Evolutionary conservation across 306 rosid species (phyloP), one percentile per base, ranked within the genome.

Genomic region (Bauhinia variegata): DNA sequence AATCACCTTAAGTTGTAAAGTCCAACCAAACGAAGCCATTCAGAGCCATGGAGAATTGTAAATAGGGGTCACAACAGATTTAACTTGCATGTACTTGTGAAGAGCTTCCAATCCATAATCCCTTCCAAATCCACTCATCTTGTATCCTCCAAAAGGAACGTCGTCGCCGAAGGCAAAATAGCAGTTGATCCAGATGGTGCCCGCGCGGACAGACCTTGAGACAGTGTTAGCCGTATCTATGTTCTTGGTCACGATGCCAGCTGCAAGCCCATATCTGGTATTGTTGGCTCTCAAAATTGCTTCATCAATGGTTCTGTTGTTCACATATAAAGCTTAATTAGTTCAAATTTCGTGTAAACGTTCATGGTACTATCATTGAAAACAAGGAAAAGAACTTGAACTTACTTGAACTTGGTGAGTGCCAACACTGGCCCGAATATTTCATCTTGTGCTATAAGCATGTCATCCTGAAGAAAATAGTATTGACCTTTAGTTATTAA

Each of bases 11-110:
- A 9, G 2, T 9, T 11, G n/a, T 7, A 11, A 44, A 1, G 5
- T 13, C 61, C 7, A n/a, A 36, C 5, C 0, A 0, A 17, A 2
- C 5, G 18, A 39, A 39, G 19, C 14, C 41, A 14, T 59, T 84
- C 77, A 91, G 71, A 88, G 97, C 98, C 98, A 93, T 17, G 97
- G 97, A 54, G 96, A 83, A 72, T 81, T 86, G 44, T 84, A 76
- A 42, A 93, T 42, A 30, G 98, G 98, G 62, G 95, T 89, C 31
- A 88, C 89, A 15, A 93, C 88, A 61, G 95, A 80, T 72, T 93
- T 93, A 30, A 82, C 80, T 64, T 86, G 87, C 42, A 92, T 87
- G 67, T 81, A 92, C 72, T 89, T 81, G 57, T 84, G 74, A 14
- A 89, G 85, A 11, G 84, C 87, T 2, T 84, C 82, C 74, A 88